A percentile compares a stretch with the other conserved stretches of the same genome.
phyloP scores from a whole-genome alignment of 2,329 filamentous ascomycete genomes.

The Atkinsonella hypoxylon region DNA sequence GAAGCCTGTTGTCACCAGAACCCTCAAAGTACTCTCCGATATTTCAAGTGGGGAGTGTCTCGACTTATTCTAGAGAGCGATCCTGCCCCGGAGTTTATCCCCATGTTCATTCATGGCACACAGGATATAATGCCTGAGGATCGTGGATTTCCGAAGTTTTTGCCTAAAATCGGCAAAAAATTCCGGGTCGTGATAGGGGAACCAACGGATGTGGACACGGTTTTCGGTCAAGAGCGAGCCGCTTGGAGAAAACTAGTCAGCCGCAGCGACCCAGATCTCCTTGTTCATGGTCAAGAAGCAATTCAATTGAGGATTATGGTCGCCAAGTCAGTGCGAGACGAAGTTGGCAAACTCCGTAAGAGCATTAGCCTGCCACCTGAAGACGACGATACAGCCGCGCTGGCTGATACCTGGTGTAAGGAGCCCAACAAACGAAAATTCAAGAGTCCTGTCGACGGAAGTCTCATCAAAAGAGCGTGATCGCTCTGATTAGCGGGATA shows the following conservation, averaged over 20 bases:
- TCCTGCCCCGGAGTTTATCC: slow-evolving; percentile 76
- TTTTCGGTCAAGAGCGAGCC: slow-evolving; percentile 66
- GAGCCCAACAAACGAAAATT: slow-evolving; percentile 36
- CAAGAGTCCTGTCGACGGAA: slow-evolving; percentile 42
- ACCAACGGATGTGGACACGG: slow-evolving; percentile 55
- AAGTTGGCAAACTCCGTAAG: slow-evolving; percentile 67
- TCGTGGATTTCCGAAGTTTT: slow-evolving; percentile 63
- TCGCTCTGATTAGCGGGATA: no score
- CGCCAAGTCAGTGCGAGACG: slow-evolving; percentile 62
- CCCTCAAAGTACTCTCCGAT: slow-evolving; percentile 66
- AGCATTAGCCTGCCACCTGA: slow-evolving; percentile 60
- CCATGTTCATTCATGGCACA: slow-evolving; percentile 89
- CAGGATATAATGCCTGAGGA: slow-evolving; percentile 82
- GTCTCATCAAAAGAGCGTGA: slow-evolving; percentile 29
- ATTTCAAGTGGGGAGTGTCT: slow-evolving; percentile 97
- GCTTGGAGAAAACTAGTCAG: slow-evolving; percentile 59
- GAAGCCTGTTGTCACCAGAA: slow-evolving; percentile 92
- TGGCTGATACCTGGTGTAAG: slow-evolving; percentile 69
- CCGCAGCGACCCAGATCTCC: slow-evolving; percentile 34
- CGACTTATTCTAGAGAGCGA: slow-evolving; percentile 83
- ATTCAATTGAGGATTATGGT: slow-evolving; percentile 62
- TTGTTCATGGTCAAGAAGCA: slow-evolving; percentile 46
- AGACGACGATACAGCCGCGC: slow-evolving; percentile 62
- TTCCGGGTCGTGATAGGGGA: slow-evolving; percentile 71
- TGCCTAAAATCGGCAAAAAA: slow-evolving; percentile 62